Evolutionary conservation across 2,329 filamentous ascomycete species (phyloP), one percentile per base, ranked within the genome.

Genomic region (Alternaria triticina): DNA sequence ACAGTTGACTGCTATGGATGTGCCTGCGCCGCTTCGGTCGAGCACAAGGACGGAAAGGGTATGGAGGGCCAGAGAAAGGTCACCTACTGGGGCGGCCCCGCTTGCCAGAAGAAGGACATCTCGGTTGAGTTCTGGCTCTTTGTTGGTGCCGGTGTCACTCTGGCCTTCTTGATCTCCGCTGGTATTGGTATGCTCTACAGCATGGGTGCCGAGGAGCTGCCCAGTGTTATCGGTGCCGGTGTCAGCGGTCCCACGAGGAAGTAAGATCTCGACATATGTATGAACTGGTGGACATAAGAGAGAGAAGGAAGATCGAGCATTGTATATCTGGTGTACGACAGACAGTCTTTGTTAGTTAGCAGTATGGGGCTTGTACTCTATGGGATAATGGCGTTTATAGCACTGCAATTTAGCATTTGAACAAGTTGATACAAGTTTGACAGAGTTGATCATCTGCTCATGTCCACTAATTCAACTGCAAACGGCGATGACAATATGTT

Each of bases 211-310:
- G 90, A 97, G 83, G 91, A 94, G 81, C 84, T 98, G 68, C 96
- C 96, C 0, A 94, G 94, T 72, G 95, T 99, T 9, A 94, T 99
- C 79, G 93, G 94, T n/a, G 96, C 96, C 51, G 96, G 96, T 67
- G 95, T 99, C 40, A 92, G 91, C 68, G 88, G 89, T 62, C 86
- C 89, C 54, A 70, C 75, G 25, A 78, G 76, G 61, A 82, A 84
- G 71, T 84, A 76, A 66, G 13, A 15, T 7, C 5, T 23, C 9
- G 15, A 2, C 20, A 28, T 0, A 25, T 52, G 71, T 84, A 75
- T 66, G 11, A 17, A 17, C 20, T 23, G 22, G 15, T 4, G 20
- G 22, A 33, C 43, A 17, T 9, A 9, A 12, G 20, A 17, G 27
- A 6, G 33, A 49, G 28, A 27, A n/a, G 56, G 17, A 47, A 44